Evolutionary conservation across 2,329 filamentous ascomycete genomes (phyloP), one percentile per base, ranked within the genome.

Genomic region (Zasmidium citrigriseum): DNA sequence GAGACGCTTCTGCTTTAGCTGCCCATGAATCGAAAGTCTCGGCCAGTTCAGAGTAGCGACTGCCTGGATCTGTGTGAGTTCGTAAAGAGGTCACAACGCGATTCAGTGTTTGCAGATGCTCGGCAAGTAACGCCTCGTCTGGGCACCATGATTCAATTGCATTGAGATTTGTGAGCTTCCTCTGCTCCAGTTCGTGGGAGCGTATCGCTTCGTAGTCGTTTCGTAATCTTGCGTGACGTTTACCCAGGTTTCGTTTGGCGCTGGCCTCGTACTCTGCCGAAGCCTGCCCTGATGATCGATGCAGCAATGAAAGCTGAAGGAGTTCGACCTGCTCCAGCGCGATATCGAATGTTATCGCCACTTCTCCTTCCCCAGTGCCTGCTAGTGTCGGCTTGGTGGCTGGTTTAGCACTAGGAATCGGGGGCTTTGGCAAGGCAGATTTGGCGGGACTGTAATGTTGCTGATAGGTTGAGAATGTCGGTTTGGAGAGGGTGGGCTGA

Each of bases 361-460:
- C 41, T 5, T 87, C 75, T 79, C 80, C 50, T 77, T 78, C 7
- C 80, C 86, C 71, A 86, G 84, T 52, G 82, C 48, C 50, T 21
- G 62, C n/a, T 22, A 61, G 41, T 66, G 82, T 77, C 4, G 86
- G 83, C 2, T 84, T 78, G 34, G 16, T 16, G 34, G 87, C 86
- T 25, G 83, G 84, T 1, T 86, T 85, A 2, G 72, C 79, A 82
- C 44, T 80, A 3, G 72, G 72, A 12, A 73, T 83, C n/a, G 84
- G 76, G 4, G 86, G 84, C 60, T 89, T 89, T 0, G 86, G 84
- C 0, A 82, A 80, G 9, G 79, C 75, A 3, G 77, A 78, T 67
- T 88, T 88, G 46, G 83, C 83, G 0, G 87, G 87, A 24, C 84
- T 87, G 75, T 84, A 89, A 73, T 89, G 85, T 64, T 89, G 86